Evolutionary conservation across 768 basidiomycete genomes (phyloP), one percentile per base, ranked within the genome.

Genomic region (Mycena sanguinolenta): DNA sequence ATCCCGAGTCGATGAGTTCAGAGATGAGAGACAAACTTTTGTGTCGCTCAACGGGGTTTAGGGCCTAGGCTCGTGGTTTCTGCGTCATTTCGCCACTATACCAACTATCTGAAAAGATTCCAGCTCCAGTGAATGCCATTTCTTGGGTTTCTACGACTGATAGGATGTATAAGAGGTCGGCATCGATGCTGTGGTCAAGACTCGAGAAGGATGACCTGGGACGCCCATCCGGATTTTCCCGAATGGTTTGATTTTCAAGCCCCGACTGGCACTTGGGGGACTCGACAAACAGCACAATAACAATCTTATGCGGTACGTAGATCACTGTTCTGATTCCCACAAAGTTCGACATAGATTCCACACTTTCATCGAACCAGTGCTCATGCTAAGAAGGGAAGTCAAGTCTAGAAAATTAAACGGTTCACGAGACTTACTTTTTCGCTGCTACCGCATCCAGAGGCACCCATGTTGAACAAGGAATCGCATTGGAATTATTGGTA

Each of bases 1-100:
- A 68, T 95, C 93, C 76, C 91, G n/a, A 92, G 85, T 97, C 95
- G 0, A 95, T 95, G 74, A 34, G 4, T 34, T 97, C 95, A 72
- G 93, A 95, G 23, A 92, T 81, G 32, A 95, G 85, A 5, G 95
- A 95, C 30, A 96, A 79, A 7, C 88, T 77, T 49, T 88, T 84
- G 78, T 95, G 93, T n/a, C n/a, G n/a, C n/a, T n/a, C n/a, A n/a
- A n/a, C n/a, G n/a, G n/a, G n/a, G n/a, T n/a, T n/a, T n/a, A n/a
- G n/a, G n/a, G n/a, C n/a, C n/a, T n/a, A 39, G 90, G 85, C 65
- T 95, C 93, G 58, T 93, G 86, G 68, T 91, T 75, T 95, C 92
- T 57, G 82, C 82, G 66, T 88, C 85, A 84, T 58, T 79, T 85
- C n/a, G n/a, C n/a, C n/a, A n/a, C n/a, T n/a, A n/a, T n/a, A n/a